phyloP scores from a whole-genome alignment of 2,329 filamentous ascomycete species.

The Cladophialophora immunda region DNA sequence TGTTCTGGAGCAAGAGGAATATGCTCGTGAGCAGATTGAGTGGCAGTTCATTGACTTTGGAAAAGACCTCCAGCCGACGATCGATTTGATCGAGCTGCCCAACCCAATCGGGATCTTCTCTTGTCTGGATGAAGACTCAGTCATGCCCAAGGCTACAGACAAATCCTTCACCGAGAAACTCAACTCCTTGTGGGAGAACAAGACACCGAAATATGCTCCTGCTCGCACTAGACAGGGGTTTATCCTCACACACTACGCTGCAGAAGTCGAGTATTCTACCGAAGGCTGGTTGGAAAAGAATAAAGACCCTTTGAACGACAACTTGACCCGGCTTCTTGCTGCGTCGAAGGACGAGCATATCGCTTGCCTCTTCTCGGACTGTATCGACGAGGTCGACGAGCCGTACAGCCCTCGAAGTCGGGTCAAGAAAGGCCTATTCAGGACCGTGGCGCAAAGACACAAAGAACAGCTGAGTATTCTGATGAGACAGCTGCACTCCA shows the following conservation, averaged over 20 bases:
- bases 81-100: slow-evolving; percentile 92
- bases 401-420: slow-evolving; percentile 73
- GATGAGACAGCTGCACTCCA: slow-evolving; percentile 93
- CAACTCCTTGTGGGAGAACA: slow-evolving; percentile 96
- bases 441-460: slow-evolving; percentile 94
- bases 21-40: slow-evolving; percentile 95
- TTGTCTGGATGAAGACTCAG: slow-evolving; percentile 94
- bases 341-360: slow-evolving; percentile 84
- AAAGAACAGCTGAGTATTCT: slow-evolving; percentile 98
- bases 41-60: slow-evolving; percentile 99
- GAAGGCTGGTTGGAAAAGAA: slow-evolving; percentile 98
- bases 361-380: slow-evolving; percentile 85
- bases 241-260: slow-evolving; percentile 94
- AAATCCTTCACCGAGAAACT: slow-evolving; percentile 97
- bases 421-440: slow-evolving; percentile 96
- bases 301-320: slow-evolving; percentile 98
- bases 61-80: slow-evolving; percentile 94
- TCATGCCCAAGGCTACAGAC: slow-evolving; percentile 99
- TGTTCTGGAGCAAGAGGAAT: slow-evolving; percentile 97
- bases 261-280: slow-evolving; percentile 96
- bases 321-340: slow-evolving; percentile 87
- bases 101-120: slow-evolving; percentile 99
- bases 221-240: slow-evolving; percentile 91
- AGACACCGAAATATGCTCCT: slow-evolving; percentile 89
- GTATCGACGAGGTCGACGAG: slow-evolving; percentile 81